Evolutionary conservation across 345 rosid species (phyloP).

Genomic region (Pugionium cornutum): DNA sequence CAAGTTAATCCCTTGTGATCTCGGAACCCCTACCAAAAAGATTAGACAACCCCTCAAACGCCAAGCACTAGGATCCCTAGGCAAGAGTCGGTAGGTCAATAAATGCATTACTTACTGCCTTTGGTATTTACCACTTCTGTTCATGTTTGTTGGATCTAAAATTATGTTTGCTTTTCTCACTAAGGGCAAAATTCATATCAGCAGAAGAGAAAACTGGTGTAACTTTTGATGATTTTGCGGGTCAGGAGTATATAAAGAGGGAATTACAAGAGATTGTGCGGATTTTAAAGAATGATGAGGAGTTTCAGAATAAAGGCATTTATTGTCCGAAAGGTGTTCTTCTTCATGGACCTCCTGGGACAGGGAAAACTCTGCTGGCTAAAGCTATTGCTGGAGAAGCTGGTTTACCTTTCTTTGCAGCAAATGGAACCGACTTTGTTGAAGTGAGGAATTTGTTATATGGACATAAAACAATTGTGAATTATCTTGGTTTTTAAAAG

Average conservation of each 20-base stretch:
- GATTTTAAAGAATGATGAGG: constrained; percentile 87
- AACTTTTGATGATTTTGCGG: constrained; percentile 96
- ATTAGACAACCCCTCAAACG: constrained; percentile 64
- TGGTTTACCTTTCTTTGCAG: constrained; percentile 94
- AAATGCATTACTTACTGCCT: constrained; percentile 4
- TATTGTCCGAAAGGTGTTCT: constrained; percentile 98
- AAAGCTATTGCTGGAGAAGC: constrained; percentile 99
- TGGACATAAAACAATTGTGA: background rate
- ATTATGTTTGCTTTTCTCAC: background rate
- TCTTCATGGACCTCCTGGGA: constrained; percentile 97
- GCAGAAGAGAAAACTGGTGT: constrained; percentile 95
- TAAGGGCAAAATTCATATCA: constrained; percentile 90
- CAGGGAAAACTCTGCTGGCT: constrained; percentile 94
- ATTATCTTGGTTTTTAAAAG: constrained; percentile 1
- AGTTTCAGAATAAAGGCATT: constrained; percentile 86
- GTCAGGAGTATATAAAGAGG: constrained; percentile 91
- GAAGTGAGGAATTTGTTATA: constrained; percentile 53
- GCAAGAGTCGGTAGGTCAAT: constrained; percentile 79
- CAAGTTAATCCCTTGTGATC: constrained; percentile 85
- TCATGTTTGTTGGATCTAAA: constrained; percentile 17
- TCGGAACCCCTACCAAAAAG: constrained; percentile 67
- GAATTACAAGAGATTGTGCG: constrained; percentile 91
- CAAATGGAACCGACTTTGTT: constrained; percentile 95
- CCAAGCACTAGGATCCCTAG: constrained; percentile 84
- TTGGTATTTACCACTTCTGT: background rate